phyloP scores from a whole-genome alignment of 1,139 yeast genomes.

The Candida freyschussii region DNA sequence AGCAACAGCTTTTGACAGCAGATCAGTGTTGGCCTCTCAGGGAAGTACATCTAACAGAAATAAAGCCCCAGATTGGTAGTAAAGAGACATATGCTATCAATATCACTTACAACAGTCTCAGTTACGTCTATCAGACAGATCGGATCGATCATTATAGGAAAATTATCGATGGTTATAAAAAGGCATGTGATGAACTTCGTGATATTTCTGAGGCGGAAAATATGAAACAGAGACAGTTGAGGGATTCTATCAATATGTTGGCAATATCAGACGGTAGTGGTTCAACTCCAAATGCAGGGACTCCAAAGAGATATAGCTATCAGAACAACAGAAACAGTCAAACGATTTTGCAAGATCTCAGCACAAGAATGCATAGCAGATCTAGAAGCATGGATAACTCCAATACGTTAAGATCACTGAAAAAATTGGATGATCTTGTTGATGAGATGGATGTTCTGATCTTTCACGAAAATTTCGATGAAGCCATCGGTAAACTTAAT shows the following conservation, averaged over 20 bases:
- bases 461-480: conserved; percentile 54
- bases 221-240: conserved; percentile 39
- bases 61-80: conserved; percentile 26
- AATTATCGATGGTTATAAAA: conserved; percentile 53
- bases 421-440: conserved; percentile 54
- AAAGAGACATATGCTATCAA: conserved; percentile 39
- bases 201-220: conserved; percentile 38
- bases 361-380: conserved; percentile 50
- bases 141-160: conserved; percentile 30
- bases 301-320: conserved; percentile 11
- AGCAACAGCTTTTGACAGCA: conserved; percentile 47
- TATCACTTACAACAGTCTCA: conserved; percentile 42
- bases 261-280: conserved; percentile 30
- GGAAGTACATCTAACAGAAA: conserved; percentile 52
- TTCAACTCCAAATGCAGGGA: too few species aligned
- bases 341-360: conserved; percentile 43
- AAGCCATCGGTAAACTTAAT: conserved; percentile 48
- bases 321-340: conserved; percentile 25
- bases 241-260: conserved; percentile 43
- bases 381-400: conserved; percentile 46
- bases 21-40: conserved; percentile 76
- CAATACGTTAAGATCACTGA: conserved; percentile 35
- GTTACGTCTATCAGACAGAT: conserved; percentile 45
- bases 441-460: conserved; percentile 65
- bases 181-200: conserved; percentile 59